phyloP scores from a whole-genome alignment of 2,329 filamentous ascomycete species.

The Fusarium paranaense region DNA sequence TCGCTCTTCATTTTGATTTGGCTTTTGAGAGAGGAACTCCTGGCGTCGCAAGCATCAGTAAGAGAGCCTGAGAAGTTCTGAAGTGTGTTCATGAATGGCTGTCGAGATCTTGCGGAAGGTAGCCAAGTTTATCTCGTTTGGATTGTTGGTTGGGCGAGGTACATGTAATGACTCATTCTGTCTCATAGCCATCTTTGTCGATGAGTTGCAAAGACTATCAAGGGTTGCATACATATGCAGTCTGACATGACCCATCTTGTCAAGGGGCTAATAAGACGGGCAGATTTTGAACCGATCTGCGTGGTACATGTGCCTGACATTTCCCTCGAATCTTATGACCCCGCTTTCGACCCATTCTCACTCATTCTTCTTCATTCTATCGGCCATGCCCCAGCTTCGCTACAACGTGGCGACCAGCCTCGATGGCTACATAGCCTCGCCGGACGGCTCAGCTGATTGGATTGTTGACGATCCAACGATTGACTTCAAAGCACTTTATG shows the following conservation, averaged over 20 bases:
- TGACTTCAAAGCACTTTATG: conserved; percentile 48
- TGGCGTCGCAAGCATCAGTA: neutral
- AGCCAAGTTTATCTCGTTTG: neutral
- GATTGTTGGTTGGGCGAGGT: neutral
- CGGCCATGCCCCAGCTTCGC: conserved; percentile 39
- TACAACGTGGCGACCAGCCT: conserved; percentile 51
- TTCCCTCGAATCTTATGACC: neutral
- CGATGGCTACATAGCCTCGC: conserved; percentile 51
- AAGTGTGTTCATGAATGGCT: neutral
- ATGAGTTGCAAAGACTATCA: neutral
- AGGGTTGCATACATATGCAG: neutral
- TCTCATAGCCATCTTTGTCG: neutral
- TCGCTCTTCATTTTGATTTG: conserved; percentile 31
- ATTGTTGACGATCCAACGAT: conserved; percentile 48
- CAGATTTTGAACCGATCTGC: neutral
- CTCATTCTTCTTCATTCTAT: neutral
- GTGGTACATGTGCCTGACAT: neutral
- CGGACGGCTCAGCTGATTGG: conserved; percentile 45
- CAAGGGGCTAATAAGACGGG: neutral
- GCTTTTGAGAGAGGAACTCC: conserved; percentile 34
- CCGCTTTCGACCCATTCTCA: neutral
- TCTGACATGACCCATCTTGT: neutral
- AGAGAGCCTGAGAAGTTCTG: neutral
- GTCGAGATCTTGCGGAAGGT: neutral
- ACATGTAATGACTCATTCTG: neutral